phyloP scores from a whole-genome alignment of 1,284 basidiomycete genomes.

The Fistulina hepatica region DNA sequence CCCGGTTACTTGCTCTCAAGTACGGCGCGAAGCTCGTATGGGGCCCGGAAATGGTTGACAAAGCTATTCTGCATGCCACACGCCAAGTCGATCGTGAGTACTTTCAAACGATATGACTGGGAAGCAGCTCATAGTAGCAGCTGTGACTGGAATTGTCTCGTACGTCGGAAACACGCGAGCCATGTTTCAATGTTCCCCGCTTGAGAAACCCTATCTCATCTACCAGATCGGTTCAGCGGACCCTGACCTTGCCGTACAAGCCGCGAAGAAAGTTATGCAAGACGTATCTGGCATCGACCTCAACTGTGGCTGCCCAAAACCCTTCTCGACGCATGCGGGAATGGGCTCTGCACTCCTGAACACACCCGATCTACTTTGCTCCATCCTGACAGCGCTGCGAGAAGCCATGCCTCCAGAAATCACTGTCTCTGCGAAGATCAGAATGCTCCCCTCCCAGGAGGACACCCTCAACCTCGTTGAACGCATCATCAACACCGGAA shows the following conservation, averaged over 20 bases:
- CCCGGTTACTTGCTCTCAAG: slow-evolving; percentile 79
- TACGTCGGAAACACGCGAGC: slow-evolving; percentile 75
- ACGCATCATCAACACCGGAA: slow-evolving; percentile 78
- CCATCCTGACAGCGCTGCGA: slow-evolving; percentile 73
- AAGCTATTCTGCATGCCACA: slow-evolving; percentile 82
- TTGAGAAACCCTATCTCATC: slow-evolving; percentile 86
- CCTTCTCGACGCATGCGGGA: slow-evolving; percentile 89
- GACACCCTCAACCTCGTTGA: slow-evolving; percentile 83
- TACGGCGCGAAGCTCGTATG: slow-evolving; percentile 94
- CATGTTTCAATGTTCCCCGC: slow-evolving; percentile 88
- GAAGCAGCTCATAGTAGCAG: slow-evolving; percentile 28
- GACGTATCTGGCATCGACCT: slow-evolving; percentile 93
- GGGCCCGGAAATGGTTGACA: slow-evolving; percentile 96
- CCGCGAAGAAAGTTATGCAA: slow-evolving; percentile 75
- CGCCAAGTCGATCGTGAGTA: slow-evolving; percentile 76
- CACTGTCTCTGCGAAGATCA: slow-evolving; percentile 86
- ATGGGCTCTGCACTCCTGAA: slow-evolving; percentile 96
- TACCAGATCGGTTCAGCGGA: slow-evolving; percentile 90
- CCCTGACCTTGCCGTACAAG: slow-evolving; percentile 84
- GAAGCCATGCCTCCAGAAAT: slow-evolving; percentile 65
- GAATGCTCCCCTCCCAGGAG: slow-evolving; percentile 77
- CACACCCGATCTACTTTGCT: slow-evolving; percentile 84
- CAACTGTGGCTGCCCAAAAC: slow-evolving; percentile 93
- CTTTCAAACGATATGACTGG: slow-evolving; percentile 2
- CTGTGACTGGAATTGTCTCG: slow-evolving; percentile 79